Percentiles rank a stretch among this genome's conserved stretches.
These are phyloP conservation scores for Exophiala sp. DNA, from an alignment of 2,329 filamentous ascomycete genomes.

Conservation along the genomic window DNA sequence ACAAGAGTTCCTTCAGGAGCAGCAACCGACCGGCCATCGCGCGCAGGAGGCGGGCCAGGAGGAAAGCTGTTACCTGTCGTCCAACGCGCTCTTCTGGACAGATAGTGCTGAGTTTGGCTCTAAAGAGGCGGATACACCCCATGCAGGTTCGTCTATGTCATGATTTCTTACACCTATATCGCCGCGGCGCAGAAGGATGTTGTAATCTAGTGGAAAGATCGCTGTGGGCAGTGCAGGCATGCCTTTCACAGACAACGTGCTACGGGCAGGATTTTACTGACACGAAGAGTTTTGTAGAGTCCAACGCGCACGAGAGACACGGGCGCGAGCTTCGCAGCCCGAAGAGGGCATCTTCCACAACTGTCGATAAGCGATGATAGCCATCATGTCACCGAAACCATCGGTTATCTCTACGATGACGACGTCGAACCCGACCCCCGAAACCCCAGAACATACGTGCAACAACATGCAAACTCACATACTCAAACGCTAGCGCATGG, in stretches of 20 bases:
- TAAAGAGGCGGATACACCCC: conserved; percentile 19
- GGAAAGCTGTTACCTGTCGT: conserved; percentile 12
- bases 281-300: conserved; percentile 33
- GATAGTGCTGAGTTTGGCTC: conserved; percentile 6
- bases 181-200: background rate
- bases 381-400: conserved; percentile 92
- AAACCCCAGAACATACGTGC: conserved; percentile 1
- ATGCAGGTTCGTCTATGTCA: conserved; percentile 26
- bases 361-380: conserved; percentile 78
- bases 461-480: conserved; percentile 6
- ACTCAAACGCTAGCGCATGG: conserved; percentile 11
- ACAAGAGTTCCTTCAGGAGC: conserved; percentile 16
- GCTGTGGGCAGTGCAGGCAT: too few species aligned
- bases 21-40: conserved; percentile 22
- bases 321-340: conserved; percentile 48
- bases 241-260: background rate
- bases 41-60: conserved; percentile 21
- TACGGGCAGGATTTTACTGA: conserved; percentile 10
- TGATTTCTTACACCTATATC: background rate
- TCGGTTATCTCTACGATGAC: conserved; percentile 84
- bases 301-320: conserved; percentile 40
- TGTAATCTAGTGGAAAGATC: background rate
- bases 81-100: conserved; percentile 4
- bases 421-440: conserved; percentile 45
- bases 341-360: conserved; percentile 58